These are phyloP conservation scores for Torrubiella hemipterigena DNA, from an alignment of 2,329 filamentous ascomycete genomes.

Conservation along the genomic window DNA sequence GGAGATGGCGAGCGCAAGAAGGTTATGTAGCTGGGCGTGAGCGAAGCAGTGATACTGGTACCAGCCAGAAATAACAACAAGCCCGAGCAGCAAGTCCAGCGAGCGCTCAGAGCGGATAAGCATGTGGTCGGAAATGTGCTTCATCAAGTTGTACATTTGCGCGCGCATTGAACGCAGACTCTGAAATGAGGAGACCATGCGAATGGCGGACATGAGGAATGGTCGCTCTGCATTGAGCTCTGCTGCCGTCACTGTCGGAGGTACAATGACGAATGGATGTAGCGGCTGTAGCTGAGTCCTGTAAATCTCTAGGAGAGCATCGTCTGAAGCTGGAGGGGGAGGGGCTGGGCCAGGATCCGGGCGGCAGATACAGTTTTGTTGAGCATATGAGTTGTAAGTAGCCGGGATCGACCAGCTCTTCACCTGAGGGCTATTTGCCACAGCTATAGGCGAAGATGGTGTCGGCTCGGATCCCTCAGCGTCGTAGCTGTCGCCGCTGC, in stretches of 20 bases:
- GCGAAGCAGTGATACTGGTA: constrained; percentile 43
- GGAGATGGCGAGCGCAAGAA: constrained; percentile 34
- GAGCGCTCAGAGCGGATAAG: constrained; percentile 36
- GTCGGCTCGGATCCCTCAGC: constrained; percentile 1
- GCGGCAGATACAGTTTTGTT: constrained; percentile 34
- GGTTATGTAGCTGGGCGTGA: constrained; percentile 38
- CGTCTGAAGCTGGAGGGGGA: constrained; percentile 30
- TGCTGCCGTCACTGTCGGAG: constrained; percentile 19
- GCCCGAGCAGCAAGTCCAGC: constrained; percentile 34
- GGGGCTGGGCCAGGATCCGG: constrained; percentile 25
- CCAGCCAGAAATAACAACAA: constrained; percentile 36
- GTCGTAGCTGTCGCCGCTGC: constrained; percentile 1
- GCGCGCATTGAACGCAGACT: constrained; percentile 34
- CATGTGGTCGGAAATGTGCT: constrained; percentile 33
- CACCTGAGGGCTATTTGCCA: constrained; percentile 7
- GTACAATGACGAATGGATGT: constrained; percentile 36
- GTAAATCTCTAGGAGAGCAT: constrained; percentile 31
- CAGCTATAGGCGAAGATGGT: constrained; percentile 7
- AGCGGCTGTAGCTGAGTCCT: constrained; percentile 27
- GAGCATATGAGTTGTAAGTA: constrained; percentile 33
- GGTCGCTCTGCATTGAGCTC: constrained; percentile 27
- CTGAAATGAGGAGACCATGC: constrained; percentile 36
- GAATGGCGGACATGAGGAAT: constrained; percentile 35
- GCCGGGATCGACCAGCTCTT: constrained; percentile 22
- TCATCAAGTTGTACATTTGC: constrained; percentile 35